A percentile compares a stretch with the other conserved stretches of the same genome.
Conservation (phyloP, 2,329 filamentous ascomycete species). For the Diaporthe longicolla region DNA sequence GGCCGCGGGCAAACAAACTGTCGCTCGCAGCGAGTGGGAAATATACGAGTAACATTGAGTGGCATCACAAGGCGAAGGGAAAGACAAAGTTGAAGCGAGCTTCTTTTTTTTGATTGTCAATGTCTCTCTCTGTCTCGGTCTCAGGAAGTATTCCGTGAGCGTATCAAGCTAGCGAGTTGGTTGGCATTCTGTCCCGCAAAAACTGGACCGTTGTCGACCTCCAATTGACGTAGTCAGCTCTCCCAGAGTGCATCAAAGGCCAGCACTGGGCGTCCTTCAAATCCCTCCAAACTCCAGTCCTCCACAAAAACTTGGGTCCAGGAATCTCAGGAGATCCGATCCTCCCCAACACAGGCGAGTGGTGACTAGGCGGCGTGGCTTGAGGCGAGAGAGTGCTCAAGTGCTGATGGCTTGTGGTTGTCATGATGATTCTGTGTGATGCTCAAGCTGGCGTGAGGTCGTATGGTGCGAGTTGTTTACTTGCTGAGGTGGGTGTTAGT, state of each 20-base stretch:
- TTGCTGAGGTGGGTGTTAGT: slow-evolving; percentile 66
- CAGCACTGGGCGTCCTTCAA: slow-evolving; percentile 41
- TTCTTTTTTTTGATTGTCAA: slow-evolving; percentile 40
- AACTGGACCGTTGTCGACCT: slow-evolving; percentile 39
- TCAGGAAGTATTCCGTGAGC: slow-evolving; percentile 15
- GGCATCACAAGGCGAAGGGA: slow-evolving; percentile 4
- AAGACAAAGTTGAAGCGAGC: slow-evolving; percentile 35
- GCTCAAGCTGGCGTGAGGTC: slow-evolving; percentile 62
- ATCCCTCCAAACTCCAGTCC: slow-evolving; percentile 29
- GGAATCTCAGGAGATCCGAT: slow-evolving; percentile 44
- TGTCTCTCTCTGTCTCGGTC: slow-evolving; percentile 30
- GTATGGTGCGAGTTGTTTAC: slow-evolving; percentile 75
- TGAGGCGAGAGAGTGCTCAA: slow-evolving; percentile 40
- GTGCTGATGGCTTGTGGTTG: slow-evolving; percentile 50
- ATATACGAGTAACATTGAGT: not conserved
- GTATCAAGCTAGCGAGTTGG: slow-evolving; percentile 37
- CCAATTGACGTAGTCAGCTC: slow-evolving; percentile 39
- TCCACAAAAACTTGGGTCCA: slow-evolving; percentile 42
- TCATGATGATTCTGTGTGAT: slow-evolving; percentile 48
- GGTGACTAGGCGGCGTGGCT: slow-evolving; percentile 27
- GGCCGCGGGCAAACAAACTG: not conserved
- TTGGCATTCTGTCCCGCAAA: slow-evolving; percentile 41
- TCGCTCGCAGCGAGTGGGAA: no score
- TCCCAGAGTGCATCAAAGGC: slow-evolving; percentile 37
- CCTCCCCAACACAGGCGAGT: slow-evolving; percentile 44